phyloP scores from a whole-genome alignment of 2,329 filamentous ascomycete species.

The Onygenales sp. region DNA sequence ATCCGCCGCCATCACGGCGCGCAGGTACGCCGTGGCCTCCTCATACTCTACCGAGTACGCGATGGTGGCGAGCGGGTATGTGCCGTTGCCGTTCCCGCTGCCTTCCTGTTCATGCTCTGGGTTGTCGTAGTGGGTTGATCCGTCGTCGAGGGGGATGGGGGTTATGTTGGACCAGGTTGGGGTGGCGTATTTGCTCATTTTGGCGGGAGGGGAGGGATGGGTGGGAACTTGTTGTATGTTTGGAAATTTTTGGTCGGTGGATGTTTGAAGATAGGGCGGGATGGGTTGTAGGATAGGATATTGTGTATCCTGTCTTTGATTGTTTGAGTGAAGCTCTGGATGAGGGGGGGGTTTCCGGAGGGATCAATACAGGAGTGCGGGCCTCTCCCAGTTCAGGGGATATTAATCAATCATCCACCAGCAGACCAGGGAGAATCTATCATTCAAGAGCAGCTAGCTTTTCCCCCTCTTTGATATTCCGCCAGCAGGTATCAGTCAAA shows the following conservation, averaged over 20 bases:
- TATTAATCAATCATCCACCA: no score
- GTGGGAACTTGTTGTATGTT: neutral
- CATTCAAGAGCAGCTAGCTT: no score
- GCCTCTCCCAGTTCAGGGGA: no score
- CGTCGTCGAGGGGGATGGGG: conserved; percentile 71
- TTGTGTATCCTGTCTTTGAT: no score
- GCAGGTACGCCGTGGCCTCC: conserved; percentile 86
- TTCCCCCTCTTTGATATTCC: no score
- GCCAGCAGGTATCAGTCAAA: no score
- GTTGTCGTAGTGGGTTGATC: conserved; percentile 31
- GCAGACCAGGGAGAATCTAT: no score
- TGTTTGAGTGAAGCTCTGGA: no score
- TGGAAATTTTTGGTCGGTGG: neutral
- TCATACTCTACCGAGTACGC: conserved; percentile 83
- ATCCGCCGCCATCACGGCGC: conserved; percentile 82
- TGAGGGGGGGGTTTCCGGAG: no score
- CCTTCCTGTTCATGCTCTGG: neutral
- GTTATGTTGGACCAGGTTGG: conserved; percentile 71
- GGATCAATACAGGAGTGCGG: no score
- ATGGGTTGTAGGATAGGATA: neutral
- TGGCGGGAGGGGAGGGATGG: neutral
- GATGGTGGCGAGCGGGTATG: conserved; percentile 73
- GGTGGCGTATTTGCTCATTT: conserved; percentile 44
- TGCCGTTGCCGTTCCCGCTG: neutral
- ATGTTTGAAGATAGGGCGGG: neutral